Conservation (phyloP, 768 basidiomycete genomes). For the Suillus cothurnatus region DNA sequence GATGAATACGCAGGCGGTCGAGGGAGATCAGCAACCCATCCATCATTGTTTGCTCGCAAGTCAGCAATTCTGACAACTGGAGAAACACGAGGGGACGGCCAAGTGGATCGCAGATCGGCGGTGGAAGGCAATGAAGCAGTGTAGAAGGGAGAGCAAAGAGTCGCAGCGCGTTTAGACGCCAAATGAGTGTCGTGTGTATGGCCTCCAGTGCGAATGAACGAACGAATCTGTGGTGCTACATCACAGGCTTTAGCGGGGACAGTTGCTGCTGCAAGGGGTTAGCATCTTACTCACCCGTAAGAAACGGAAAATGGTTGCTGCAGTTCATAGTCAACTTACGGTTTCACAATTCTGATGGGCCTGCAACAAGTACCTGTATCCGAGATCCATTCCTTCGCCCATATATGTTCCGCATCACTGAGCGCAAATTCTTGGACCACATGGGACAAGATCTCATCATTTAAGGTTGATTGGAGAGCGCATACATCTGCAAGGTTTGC, state of each 20-base stretch:
- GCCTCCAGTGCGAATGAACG: conserved; percentile 63
- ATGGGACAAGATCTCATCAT: conserved; percentile 60
- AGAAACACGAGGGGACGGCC: conserved; percentile 67
- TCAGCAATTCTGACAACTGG: conserved; percentile 44
- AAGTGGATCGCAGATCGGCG: conserved; percentile 55
- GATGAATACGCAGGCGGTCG: conserved; percentile 60
- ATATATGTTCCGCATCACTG: conserved; percentile 44
- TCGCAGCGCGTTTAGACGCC: conserved; percentile 47
- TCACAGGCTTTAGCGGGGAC: conserved; percentile 11
- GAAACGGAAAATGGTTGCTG: conserved; percentile 62
- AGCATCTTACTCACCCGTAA: conserved; percentile 50
- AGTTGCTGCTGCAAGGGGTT: conserved; percentile 4
- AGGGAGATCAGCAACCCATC: conserved; percentile 48
- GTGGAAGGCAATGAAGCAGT: conserved; percentile 57
- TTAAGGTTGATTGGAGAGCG: conserved; percentile 52
- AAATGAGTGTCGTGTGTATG: conserved; percentile 53
- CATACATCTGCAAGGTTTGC: conserved; percentile 48
- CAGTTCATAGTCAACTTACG: background rate
- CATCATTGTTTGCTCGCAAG: conserved; percentile 41
- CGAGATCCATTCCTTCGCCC: conserved; percentile 62
- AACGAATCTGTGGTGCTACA: conserved; percentile 68
- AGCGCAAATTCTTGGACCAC: conserved; percentile 60
- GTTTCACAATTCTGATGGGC: too few species aligned
- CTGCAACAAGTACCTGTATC: conserved; percentile 57
- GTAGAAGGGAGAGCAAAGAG: conserved; percentile 31